A percentile compares a stretch with the other conserved stretches of the same genome.
Evolutionary conservation across 768 basidiomycete genomes (phyloP).

Genomic region (Ephemerocybe angulata): DNA sequence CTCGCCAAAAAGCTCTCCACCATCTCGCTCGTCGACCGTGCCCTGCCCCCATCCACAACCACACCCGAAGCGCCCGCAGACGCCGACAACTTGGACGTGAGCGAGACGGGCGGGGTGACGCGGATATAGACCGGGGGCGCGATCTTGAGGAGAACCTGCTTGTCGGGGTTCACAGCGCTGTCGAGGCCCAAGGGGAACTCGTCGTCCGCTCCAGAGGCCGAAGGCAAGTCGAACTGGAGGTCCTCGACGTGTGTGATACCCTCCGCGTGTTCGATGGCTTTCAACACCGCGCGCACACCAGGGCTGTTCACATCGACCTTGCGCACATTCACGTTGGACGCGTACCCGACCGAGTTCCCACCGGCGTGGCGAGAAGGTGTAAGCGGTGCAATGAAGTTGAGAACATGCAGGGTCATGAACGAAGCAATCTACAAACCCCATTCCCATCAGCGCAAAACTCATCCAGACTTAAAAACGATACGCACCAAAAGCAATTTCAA

Average conservation of each 20-base stretch:
- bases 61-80: neutral
- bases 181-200: conserved; percentile 10
- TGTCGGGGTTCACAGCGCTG: conserved; percentile 13
- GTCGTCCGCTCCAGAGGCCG: conserved; percentile 6
- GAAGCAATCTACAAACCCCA: conserved; percentile 63
- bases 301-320: conserved; percentile 72
- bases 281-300: conserved; percentile 54
- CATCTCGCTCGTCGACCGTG: conserved; percentile 40
- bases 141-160: conserved; percentile 56
- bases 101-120: conserved; percentile 31
- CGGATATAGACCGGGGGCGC: conserved; percentile 56
- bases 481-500: conserved; percentile 83
- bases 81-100: conserved; percentile 7
- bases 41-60: neutral
- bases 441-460: neutral
- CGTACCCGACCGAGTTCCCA: neutral
- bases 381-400: conserved; percentile 91
- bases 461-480: conserved; percentile 8
- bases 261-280: conserved; percentile 43
- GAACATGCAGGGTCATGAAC: conserved; percentile 86
- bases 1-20: conserved; percentile 85
- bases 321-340: conserved; percentile 29
- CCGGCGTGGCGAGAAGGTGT: conserved; percentile 52
- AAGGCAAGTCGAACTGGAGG: conserved; percentile 4
- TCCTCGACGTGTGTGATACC: conserved; percentile 20